Conservation (phyloP, 1,139 yeast species). For the Diutina sp. region DNA sequence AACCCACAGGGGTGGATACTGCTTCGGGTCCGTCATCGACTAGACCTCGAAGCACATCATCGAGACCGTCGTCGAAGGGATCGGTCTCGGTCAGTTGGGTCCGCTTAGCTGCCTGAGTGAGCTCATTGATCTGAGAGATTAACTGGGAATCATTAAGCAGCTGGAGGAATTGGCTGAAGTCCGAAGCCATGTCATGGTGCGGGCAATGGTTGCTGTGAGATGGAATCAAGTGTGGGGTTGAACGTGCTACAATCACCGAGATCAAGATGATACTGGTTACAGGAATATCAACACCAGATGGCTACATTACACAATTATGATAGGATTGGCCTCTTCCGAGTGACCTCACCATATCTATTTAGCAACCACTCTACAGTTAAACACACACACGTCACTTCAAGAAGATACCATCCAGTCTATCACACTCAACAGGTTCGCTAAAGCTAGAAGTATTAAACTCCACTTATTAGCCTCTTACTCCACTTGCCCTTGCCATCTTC, state of each 20-base stretch:
- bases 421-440: too few relatives aligned
- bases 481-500: neutral
- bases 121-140: conserved; percentile 20
- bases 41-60: conserved; percentile 8
- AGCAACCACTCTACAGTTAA: too few relatives aligned
- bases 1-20: neutral
- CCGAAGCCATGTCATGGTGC: neutral
- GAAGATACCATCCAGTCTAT: too few relatives aligned
- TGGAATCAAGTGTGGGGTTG: too few relatives aligned
- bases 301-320: too few relatives aligned
- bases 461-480: neutral
- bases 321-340: too few relatives aligned
- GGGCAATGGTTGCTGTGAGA: neutral
- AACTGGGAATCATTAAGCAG: conserved; percentile 30
- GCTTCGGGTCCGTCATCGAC: neutral
- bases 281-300: too few relatives aligned
- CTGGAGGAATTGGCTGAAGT: conserved; percentile 12
- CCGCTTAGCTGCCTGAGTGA: conserved; percentile 13
- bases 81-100: conserved; percentile 3
- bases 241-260: too few relatives aligned
- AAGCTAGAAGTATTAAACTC: neutral
- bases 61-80: conserved; percentile 25
- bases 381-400: too few relatives aligned
- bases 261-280: too few relatives aligned
- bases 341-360: too few relatives aligned